Conservation (phyloP, 495 filamentous ascomycete species). For the Xylaria telfairii region DNA sequence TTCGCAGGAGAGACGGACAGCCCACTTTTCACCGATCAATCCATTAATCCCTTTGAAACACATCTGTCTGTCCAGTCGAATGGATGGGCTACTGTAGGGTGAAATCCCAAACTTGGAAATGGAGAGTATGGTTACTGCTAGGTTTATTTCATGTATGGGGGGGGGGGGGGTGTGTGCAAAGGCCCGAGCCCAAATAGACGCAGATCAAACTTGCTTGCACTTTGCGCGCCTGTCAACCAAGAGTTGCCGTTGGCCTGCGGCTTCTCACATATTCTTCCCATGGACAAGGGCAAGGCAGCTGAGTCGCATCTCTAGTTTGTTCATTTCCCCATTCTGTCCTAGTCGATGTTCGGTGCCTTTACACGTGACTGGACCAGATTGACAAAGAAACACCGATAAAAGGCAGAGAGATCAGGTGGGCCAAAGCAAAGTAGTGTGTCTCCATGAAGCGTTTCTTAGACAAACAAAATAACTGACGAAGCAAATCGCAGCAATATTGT, state of each 20-base stretch:
- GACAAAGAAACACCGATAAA: neutral
- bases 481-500: neutral
- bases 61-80: neutral
- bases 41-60: neutral
- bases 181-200: neutral
- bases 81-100: neutral
- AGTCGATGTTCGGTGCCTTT: neutral
- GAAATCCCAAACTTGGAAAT: constrained; percentile 1
- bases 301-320: constrained; percentile 1
- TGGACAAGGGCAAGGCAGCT: constrained; percentile 6
- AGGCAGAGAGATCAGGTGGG: neutral
- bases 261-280: constrained; percentile 1
- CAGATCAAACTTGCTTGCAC: constrained; percentile 15
- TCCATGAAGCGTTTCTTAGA: neutral
- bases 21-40: neutral
- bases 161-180: neutral
- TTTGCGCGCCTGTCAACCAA: constrained; percentile 4
- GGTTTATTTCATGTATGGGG: neutral
- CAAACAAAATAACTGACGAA: neutral
- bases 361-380: neutral
- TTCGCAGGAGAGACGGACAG: neutral
- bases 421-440: neutral
- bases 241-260: constrained; percentile 10
- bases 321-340: constrained; percentile 4
- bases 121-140: no score